These are phyloP conservation scores for Cytauxzoon felis DNA, from an alignment of 169 alveolate genomes.

Conservation along the genomic window DNA sequence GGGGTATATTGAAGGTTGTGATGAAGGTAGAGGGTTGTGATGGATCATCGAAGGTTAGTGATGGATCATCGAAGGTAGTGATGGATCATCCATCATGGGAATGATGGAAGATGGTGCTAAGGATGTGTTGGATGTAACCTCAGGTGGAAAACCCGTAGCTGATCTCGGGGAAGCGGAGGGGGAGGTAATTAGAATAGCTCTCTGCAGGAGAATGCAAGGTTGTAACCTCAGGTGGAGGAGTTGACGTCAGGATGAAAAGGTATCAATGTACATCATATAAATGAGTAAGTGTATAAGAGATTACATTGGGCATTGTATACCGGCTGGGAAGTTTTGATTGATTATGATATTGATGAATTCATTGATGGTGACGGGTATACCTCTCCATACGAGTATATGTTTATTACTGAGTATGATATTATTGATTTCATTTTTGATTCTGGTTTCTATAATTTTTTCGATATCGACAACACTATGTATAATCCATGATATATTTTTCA, in stretches of 20 bases:
- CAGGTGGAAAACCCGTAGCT: neutral
- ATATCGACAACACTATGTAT: conserved; percentile 1
- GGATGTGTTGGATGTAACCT: neutral
- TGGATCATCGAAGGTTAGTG: too few relatives aligned
- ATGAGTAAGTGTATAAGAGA: too few relatives aligned
- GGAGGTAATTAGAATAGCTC: too few relatives aligned
- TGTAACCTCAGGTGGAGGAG: too few relatives aligned
- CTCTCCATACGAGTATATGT: conserved; percentile 40
- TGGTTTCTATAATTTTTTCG: conserved; percentile 1
- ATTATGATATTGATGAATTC: conserved; percentile 41
- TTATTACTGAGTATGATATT: neutral
- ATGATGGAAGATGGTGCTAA: too few relatives aligned
- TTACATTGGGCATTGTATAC: conserved; percentile 5
- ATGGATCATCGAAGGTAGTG: too few relatives aligned
- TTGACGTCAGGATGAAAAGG: too few relatives aligned
- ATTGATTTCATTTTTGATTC: neutral
- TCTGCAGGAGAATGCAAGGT: too few relatives aligned
- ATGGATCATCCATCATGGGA: too few relatives aligned
- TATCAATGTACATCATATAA: too few relatives aligned
- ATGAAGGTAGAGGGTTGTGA: too few relatives aligned
- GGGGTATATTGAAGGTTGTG: too few relatives aligned
- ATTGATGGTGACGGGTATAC: conserved; percentile 24
- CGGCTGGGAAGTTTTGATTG: conserved; percentile 41
- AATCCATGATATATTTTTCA: neutral
- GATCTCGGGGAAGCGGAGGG: neutral